Percentiles rank a stretch among this genome's conserved stretches.
Evolutionary conservation across 257 asterid species (phyloP).

Genomic region (Avicennia marina): DNA sequence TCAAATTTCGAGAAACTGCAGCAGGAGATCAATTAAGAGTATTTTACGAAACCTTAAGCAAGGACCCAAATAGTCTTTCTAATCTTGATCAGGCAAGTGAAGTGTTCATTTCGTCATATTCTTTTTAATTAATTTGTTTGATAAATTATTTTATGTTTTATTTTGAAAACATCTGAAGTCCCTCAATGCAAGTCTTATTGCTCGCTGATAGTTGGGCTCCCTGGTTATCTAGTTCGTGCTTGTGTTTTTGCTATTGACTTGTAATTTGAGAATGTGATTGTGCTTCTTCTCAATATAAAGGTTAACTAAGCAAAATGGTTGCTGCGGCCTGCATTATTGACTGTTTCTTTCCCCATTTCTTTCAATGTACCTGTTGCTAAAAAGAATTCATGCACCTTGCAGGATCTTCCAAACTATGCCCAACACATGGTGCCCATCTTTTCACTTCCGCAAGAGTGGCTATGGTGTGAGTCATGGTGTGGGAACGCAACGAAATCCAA

Average conservation of each 20-base stretch:
- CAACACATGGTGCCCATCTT: constrained; percentile 94
- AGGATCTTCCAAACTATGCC: constrained; percentile 99
- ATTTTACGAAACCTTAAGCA: constrained; percentile 92
- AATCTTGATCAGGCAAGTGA: constrained; percentile 94
- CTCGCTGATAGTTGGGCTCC: neutral
- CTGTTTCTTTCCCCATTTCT: too few species aligned
- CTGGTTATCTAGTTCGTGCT: neutral
- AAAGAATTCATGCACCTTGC: constrained; percentile 15
- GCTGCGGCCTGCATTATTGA: too few species aligned
- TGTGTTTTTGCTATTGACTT: neutral
- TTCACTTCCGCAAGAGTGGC: constrained; percentile 99
- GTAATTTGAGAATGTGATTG: neutral
- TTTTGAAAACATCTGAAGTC: neutral
- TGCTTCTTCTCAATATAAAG: too few species aligned
- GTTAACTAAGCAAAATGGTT: too few species aligned
- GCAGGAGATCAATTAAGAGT: constrained; percentile 98
- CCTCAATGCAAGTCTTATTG: neutral
- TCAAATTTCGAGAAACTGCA: constrained; percentile 94
- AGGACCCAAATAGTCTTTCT: constrained; percentile 97
- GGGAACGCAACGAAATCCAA: constrained; percentile 79
- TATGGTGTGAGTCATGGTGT: constrained; percentile 99
- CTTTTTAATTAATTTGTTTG: neutral
- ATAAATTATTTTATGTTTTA: neutral
- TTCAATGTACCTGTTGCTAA: too few species aligned
- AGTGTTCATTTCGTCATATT: neutral